Conservation (phyloP, 371 early-diverging fungal genomes). For the Syncephalastrum sp. region DNA sequence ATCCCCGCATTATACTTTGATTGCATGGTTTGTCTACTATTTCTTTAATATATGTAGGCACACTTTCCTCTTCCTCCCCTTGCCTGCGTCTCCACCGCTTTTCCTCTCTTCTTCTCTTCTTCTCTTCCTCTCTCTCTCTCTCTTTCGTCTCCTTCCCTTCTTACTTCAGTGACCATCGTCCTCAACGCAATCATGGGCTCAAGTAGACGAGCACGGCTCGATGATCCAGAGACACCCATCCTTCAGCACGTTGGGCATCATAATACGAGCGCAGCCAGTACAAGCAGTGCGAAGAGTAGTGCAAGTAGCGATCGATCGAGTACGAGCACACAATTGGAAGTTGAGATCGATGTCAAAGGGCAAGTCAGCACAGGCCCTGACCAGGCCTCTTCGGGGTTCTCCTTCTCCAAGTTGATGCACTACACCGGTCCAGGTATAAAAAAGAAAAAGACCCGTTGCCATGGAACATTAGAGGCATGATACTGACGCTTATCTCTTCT, state of each 20-base stretch:
- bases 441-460: too few relatives aligned
- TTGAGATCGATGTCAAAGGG: constrained; percentile 43
- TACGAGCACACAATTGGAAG: constrained; percentile 9
- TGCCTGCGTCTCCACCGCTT: too few relatives aligned
- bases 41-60: too few relatives aligned
- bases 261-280: neutral
- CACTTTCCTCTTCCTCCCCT: too few relatives aligned
- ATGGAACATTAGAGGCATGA: neutral
- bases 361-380: constrained; percentile 43
- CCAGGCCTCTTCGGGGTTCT: constrained; percentile 29
- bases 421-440: constrained; percentile 55
- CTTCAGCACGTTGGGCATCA: neutral
- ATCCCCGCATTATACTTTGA: too few relatives aligned
- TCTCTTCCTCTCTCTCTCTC: too few relatives aligned
- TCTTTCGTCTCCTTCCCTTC: neutral
- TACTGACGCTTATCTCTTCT: neutral
- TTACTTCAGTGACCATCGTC: neutral
- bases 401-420: constrained; percentile 50
- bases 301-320: neutral
- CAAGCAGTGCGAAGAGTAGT: neutral
- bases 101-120: too few relatives aligned
- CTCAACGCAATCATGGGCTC: neutral
- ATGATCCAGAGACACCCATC: neutral
- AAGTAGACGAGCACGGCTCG: neutral
- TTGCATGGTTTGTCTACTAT: too few relatives aligned